Base-by-base conservation (phyloP, 2,329 filamentous ascomycete genomes). In the Immersiporthe knoxdaviesiana region DNA sequence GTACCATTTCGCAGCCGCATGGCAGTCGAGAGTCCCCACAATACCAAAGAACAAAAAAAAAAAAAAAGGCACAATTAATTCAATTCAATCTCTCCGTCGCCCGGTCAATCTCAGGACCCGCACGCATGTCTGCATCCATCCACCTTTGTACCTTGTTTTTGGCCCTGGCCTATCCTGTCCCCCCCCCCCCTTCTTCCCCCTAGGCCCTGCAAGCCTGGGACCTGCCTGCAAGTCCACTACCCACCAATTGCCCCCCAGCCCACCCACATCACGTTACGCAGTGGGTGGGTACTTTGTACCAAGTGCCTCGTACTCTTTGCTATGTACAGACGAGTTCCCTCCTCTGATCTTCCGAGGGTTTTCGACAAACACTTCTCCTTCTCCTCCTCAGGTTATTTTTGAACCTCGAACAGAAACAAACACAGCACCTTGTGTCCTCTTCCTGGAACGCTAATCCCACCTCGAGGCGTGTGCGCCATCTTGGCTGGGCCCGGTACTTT, bases 401-500 rank as follows among this genome's bases (percentile, higher is more conserved):
- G 10, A 7, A 44, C 41, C 16, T 27, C 24, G 24, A 14, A 24
- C 10, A 14, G 11, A 54, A 6, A 27, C 12, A 54, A 27, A 27
- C 50, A 27, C 11, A 16, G 11, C 24, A 54, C n/a, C n/a, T n/a
- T n/a, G n/a, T n/a, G n/a, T n/a, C n/a, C n/a, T n/a, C n/a, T n/a
- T n/a, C n/a, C n/a, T n/a, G n/a, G n/a, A n/a, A n/a, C 35, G 35
- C 35, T 8, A 35, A 35, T 39, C 37, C 37, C 37, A 39, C 11
- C 37, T 8, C 27, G 27, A 18, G 24, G 24, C n/a, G 27, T 30
- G 27, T 30, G 52, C 14, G 18, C 27, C 24, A 30, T 10, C 52
- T 18, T 30, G 27, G 52, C 52, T 30, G 30, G 59, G 59, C 59
- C n/a, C 35, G n/a, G 35, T 60, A 60, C 58, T 24, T 60, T 35